Conservation (phyloP, 306 rosid genomes). For the Hippophae rhamnoides region DNA sequence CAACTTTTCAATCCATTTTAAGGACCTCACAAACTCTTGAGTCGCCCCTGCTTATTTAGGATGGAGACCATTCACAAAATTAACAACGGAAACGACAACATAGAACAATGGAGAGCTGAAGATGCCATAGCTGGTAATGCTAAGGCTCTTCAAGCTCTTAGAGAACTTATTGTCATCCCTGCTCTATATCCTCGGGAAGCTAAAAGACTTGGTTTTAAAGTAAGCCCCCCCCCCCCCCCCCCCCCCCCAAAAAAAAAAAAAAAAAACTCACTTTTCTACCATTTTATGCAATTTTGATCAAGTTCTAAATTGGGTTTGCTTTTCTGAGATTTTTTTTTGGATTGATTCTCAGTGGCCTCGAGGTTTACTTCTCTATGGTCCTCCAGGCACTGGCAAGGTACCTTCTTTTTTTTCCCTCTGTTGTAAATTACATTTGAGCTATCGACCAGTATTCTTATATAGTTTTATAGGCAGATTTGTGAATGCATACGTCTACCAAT, state of each 20-base stretch:
- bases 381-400: constrained; percentile 96
- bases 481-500: too few relatives aligned
- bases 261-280: background rate
- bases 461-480: background rate
- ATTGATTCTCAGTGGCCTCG: constrained; percentile 66
- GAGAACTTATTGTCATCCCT: constrained; percentile 72
- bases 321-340: constrained; percentile 5
- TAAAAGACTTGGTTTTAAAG: constrained; percentile 55
- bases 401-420: background rate
- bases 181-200: constrained; percentile 43
- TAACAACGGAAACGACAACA: constrained; percentile 7
- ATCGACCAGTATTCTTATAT: background rate
- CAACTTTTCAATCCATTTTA: too few relatives aligned
- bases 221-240: constrained; percentile 10
- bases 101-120: constrained; percentile 50
- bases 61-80: constrained; percentile 27
- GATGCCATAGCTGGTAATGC: constrained; percentile 68
- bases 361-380: constrained; percentile 78
- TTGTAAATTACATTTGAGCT: background rate
- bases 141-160: constrained; percentile 56
- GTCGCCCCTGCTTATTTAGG: background rate
- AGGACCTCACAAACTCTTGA: background rate
- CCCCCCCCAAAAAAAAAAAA: background rate
- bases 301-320: background rate
- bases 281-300: background rate